Evolutionary conservation across 2,329 filamentous ascomycete genomes (phyloP).

Genomic region (Penicillium decumbens): DNA sequence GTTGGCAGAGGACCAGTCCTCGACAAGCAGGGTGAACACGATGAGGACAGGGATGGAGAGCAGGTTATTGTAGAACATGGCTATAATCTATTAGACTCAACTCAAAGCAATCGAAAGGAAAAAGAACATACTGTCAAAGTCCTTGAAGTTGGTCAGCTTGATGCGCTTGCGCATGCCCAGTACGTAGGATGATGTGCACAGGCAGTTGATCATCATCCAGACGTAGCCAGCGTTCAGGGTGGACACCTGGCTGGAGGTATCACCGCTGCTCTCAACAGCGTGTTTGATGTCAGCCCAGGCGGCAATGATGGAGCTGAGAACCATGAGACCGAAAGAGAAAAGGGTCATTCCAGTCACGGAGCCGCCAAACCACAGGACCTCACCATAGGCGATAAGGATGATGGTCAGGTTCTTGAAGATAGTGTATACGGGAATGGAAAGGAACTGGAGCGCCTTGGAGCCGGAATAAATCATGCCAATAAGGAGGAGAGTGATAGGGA

Average conservation of each 20-base stretch:
- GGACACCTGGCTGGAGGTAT: conserved; percentile 70
- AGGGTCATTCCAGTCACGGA: conserved; percentile 81
- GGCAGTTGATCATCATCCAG: conserved; percentile 97
- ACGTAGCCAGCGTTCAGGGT: conserved; percentile 92
- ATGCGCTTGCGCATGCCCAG: conserved; percentile 96
- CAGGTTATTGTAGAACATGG: conserved; percentile 99
- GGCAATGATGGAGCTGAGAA: conserved; percentile 86
- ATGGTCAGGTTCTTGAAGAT: conserved; percentile 99
- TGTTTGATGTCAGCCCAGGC: conserved; percentile 96
- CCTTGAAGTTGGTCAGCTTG: conserved; percentile 99
- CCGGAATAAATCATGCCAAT: conserved; percentile 99
- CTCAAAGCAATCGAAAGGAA: not conserved
- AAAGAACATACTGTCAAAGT: conserved; percentile 83
- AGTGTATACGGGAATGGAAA: conserved; percentile 97
- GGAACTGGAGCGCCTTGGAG: conserved; percentile 90
- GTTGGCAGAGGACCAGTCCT: conserved; percentile 89
- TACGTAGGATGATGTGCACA: conserved; percentile 86
- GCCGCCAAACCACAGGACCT: conserved; percentile 97
- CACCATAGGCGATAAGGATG: conserved; percentile 96
- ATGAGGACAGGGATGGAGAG: conserved; percentile 91
- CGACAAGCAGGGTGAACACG: conserved; percentile 71
- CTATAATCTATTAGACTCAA: conserved; percentile 45
- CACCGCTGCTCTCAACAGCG: conserved; percentile 63
- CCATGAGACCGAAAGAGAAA: conserved; percentile 94
- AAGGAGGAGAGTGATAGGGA: conserved; percentile 89